Base-by-base conservation (phyloP, 345 rosid species). In the Acer negundo region DNA sequence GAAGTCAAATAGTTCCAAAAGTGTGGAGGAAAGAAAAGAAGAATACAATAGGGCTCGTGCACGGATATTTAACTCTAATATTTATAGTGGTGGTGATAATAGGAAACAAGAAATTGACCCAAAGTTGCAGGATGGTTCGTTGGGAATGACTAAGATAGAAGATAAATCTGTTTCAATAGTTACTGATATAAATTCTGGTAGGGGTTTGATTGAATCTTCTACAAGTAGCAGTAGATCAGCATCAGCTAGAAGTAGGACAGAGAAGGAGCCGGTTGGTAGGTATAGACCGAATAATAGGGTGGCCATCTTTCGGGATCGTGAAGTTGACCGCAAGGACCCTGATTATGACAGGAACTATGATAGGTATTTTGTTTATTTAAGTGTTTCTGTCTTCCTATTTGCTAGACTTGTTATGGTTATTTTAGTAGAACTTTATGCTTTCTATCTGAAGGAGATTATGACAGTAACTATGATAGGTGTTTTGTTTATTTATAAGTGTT, bases 1-100 rank as follows among this genome's bases (percentile, higher is more conserved):
- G 2, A 90, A 92, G 73, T 9, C 84, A 40, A 89, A 84, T 79
- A 84, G 79, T 77, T 72, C 88, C 62, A 92, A 89, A 83, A 92
- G 92, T 68, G 91, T 92, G 78, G 97, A 92, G 79, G 97, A 92
- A 82, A 92, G 97, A 63, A 92, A 92, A 82, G 97, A 92, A 78
- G 97, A 92, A 64, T 92, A 92, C 80, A 92, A 88, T 76, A 81
- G 82, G 80, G 97, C 97, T 58, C 97, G 97, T 46, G 97, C 92
- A 35, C 80, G 97, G 70, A 92, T 92, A 76, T 92, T 92, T 80
- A 92, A 81, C 69, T 84, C 89, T 26, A 84, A n/a, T 80, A 84
- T 70, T 76, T 72, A 67, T 65, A 78, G 74, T 47, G 72, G 81
- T 82, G 86, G 78, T 81, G 62, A 82, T 75, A 56, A 61, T 51